Conservation (phyloP, 164 flowering plant genomes). For the Liriodendron chinense region DNA sequence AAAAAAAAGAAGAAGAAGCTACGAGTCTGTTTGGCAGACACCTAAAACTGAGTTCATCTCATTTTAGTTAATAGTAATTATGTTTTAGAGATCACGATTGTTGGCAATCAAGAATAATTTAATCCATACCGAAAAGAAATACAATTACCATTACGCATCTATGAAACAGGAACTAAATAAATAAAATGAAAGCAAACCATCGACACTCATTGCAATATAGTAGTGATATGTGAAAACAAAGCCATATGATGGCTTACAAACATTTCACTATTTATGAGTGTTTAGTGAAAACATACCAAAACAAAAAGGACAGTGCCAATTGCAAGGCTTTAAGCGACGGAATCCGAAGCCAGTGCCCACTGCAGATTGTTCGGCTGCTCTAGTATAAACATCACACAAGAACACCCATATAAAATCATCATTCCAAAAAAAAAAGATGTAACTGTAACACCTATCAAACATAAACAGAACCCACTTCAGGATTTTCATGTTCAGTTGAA, state of each 20-base stretch:
- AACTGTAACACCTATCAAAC: too few relatives aligned
- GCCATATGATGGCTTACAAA: neutral
- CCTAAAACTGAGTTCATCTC: too few relatives aligned
- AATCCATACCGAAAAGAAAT: neutral
- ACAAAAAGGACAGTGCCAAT: conserved; percentile 62
- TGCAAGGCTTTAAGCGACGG: conserved; percentile 82
- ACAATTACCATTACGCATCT: neutral
- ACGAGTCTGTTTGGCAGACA: too few relatives aligned
- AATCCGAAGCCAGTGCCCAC: conserved; percentile 73
- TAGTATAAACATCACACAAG: conserved; percentile 18
- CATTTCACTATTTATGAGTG: neutral
- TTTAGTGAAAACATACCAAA: conserved; percentile 53
- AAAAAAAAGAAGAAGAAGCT: too few relatives aligned
- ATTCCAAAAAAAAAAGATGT: neutral
- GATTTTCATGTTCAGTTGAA: too few relatives aligned
- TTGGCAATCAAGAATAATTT: neutral
- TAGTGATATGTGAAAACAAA: neutral
- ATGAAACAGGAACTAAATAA: neutral
- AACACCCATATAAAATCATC: neutral
- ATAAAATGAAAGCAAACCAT: neutral
- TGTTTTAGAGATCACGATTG: neutral
- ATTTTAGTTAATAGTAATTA: neutral
- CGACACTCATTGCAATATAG: neutral
- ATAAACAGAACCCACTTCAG: neutral
- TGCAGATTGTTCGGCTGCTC: conserved; percentile 78